Base-by-base conservation (phyloP, 1,139 yeast genomes). In the Yamadazyma dushanensis region DNA sequence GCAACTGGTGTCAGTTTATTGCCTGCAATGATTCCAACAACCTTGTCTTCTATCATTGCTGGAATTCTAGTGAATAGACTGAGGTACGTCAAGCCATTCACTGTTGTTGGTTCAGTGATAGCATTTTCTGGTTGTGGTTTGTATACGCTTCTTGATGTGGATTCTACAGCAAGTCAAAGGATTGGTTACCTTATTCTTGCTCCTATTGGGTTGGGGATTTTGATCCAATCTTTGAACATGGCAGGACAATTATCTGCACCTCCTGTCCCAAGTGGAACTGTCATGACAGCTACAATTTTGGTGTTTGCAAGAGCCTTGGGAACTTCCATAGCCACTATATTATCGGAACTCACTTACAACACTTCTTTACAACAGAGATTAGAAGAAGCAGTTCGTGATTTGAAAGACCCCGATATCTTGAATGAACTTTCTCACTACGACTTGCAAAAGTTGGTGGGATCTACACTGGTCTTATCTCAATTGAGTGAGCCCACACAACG, bases 1-100 rank as follows among this genome's bases (percentile, higher is more conserved):
- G 52, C 53, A n/a, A 59, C 71, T 2, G 74, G 74, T 34, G 47
- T 66, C 26, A 59, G 61, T 44, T 51, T 65, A 37, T 54, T 68
- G 34, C 71, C 73, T 3, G 38, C 54, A 14, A 59, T 66, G 37
- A 7, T 69, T n/a, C 43, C 68, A 1, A 61, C 62, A 29, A 66
- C 63, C 3, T 15, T 65, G 18, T 35, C 54, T 3, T 61, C 73
- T 7, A 49, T 63, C 14, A 5, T 37, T 16, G 41, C 57, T 5
- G 73, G 73, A 11, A 43, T 59, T 8, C 27, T 54, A 11, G 55
- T 66, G 22, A 59, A 56, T 36, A 61, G 56, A 39, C 50, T 63
- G 8, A 47, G 55, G 19, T 46, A 40, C 30, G 57, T 67, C 30
- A 69, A 68, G 43, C 63, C 64, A 0, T 54, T 59, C 23, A 50